phyloP scores from a whole-genome alignment of 2,329 filamentous ascomycete genomes.

The Cladosporium sp. region DNA sequence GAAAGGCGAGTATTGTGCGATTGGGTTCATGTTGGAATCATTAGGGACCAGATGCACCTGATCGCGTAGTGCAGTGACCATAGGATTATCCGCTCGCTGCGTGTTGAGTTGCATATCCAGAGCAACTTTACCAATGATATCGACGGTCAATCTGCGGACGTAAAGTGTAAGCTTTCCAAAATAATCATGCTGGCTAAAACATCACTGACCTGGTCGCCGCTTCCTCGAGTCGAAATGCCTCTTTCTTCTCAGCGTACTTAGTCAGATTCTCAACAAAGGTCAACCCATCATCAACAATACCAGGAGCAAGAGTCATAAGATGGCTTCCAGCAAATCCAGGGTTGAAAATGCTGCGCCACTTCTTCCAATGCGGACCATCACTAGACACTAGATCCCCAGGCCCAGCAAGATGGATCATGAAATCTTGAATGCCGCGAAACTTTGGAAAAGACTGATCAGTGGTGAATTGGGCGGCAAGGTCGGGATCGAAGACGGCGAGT shows the following conservation, averaged over 20 bases:
- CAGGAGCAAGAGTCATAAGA: slow-evolving; percentile 36
- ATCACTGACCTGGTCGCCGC: slow-evolving; percentile 28
- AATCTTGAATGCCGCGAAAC: slow-evolving; percentile 10
- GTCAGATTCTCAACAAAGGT: slow-evolving; percentile 33
- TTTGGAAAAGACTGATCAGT: slow-evolving; percentile 17
- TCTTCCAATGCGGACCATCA: slow-evolving; percentile 39
- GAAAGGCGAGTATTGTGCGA: slow-evolving; percentile 18
- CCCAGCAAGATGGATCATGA: slow-evolving; percentile 18
- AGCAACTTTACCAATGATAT: slow-evolving; percentile 40
- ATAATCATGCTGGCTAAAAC: too few relatives aligned
- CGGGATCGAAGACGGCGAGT: slow-evolving; percentile 17
- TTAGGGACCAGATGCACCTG: slow-evolving; percentile 22
- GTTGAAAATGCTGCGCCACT: slow-evolving; percentile 41
- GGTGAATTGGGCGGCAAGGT: slow-evolving; percentile 15
- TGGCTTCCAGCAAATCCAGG: slow-evolving; percentile 37
- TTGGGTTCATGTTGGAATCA: slow-evolving; percentile 14
- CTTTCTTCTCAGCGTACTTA: slow-evolving; percentile 30
- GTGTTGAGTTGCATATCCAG: slow-evolving; percentile 35
- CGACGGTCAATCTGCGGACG: slow-evolving; percentile 32
- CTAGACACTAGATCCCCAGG: slow-evolving; percentile 23
- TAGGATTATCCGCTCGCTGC: slow-evolving; percentile 31
- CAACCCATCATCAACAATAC: slow-evolving; percentile 33
- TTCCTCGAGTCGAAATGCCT: slow-evolving; percentile 38
- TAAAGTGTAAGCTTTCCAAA: background rate
- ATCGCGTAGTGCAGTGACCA: slow-evolving; percentile 34